Conservation (phyloP, 148 eudicot genomes). For the Cornus florida region DNA sequence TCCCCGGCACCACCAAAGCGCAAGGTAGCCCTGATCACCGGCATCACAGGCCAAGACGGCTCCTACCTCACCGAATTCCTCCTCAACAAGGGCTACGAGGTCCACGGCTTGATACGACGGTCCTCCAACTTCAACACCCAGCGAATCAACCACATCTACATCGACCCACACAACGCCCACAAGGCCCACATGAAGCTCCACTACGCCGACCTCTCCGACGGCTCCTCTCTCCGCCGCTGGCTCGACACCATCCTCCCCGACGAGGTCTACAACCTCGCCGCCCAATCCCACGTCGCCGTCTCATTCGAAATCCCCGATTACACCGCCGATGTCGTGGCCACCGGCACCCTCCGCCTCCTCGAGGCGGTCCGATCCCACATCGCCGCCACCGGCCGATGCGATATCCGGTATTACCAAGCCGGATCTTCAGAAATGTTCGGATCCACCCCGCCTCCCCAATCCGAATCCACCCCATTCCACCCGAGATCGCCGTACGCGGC, state of each 20-base stretch:
- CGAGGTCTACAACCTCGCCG: slow-evolving; percentile 93
- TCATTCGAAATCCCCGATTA: slow-evolving; percentile 97
- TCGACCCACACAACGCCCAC: slow-evolving; percentile 83
- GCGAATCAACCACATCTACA: slow-evolving; percentile 92
- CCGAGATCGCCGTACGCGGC: slow-evolving; percentile 93
- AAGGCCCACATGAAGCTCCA: slow-evolving; percentile 94
- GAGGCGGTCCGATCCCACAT: slow-evolving; percentile 92
- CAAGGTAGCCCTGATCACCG: slow-evolving; percentile 78
- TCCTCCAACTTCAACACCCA: slow-evolving; percentile 97
- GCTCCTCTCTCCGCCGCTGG: slow-evolving; percentile 87
- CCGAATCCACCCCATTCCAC: slow-evolving; percentile 78
- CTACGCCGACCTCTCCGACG: slow-evolving; percentile 94
- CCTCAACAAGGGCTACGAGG: slow-evolving; percentile 64
- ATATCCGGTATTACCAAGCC: slow-evolving; percentile 81
- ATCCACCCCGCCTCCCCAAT: slow-evolving; percentile 84
- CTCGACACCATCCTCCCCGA: slow-evolving; percentile 73
- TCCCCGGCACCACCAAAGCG: slow-evolving; percentile 6
- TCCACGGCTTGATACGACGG: slow-evolving; percentile 87
- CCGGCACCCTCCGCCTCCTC: slow-evolving; percentile 73
- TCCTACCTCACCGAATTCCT: slow-evolving; percentile 92
- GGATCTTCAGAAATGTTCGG: slow-evolving; percentile 99
- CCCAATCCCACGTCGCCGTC: slow-evolving; percentile 94
- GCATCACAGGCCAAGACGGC: slow-evolving; percentile 97
- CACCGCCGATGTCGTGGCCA: slow-evolving; percentile 93
- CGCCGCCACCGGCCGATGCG: slow-evolving; percentile 53